Evolutionary conservation across 441 rosid genomes (phyloP).

Genomic region (Gossypium gossypioides): DNA sequence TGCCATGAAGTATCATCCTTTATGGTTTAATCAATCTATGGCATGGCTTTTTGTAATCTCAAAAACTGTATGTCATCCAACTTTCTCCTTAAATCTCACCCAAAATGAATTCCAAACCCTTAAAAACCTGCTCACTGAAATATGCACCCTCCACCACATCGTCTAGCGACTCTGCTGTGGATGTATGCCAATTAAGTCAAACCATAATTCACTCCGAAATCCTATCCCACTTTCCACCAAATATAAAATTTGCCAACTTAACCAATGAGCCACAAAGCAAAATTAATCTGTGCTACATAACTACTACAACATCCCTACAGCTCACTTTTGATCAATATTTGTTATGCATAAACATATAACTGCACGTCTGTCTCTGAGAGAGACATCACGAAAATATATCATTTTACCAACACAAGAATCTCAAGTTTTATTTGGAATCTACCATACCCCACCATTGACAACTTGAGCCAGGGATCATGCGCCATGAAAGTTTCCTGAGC

Average conservation of each 20-base stretch:
- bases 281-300: background rate
- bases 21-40: background rate
- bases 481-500: background rate
- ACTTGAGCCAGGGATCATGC: background rate
- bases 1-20: background rate
- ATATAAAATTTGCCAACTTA: background rate
- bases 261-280: background rate
- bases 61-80: background rate
- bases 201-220: background rate
- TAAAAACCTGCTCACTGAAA: background rate
- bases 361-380: background rate
- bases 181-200: background rate
- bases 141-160: background rate
- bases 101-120: background rate
- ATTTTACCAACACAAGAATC: background rate
- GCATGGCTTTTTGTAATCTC: background rate
- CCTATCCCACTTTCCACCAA: background rate
- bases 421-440: background rate
- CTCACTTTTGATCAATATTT: background rate
- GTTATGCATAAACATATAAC: background rate
- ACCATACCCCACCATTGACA: background rate
- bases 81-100: conserved; percentile 1
- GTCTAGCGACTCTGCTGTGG: background rate
- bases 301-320: background rate
- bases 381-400: background rate